A percentile compares a stretch with the other conserved stretches of the same genome.
Evolutionary conservation across 1,284 basidiomycete genomes (phyloP).

Genomic region (Malassezia equina): DNA sequence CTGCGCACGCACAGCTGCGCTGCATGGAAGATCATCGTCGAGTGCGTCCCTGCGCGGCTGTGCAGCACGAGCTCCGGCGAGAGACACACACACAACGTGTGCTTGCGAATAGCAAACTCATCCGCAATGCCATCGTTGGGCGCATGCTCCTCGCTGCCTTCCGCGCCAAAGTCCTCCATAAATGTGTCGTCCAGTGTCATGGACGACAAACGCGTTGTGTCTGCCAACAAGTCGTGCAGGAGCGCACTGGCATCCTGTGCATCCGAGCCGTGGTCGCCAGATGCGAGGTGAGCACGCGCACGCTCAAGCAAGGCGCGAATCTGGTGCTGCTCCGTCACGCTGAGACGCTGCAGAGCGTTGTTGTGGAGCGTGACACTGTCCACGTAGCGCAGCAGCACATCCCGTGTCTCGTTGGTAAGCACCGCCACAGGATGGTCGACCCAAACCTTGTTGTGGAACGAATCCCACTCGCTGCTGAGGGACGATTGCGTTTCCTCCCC

Average conservation of each 20-base stretch:
- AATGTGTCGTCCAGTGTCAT: slow-evolving; percentile 6
- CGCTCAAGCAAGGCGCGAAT: slow-evolving; percentile 34
- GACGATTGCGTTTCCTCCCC: neutral
- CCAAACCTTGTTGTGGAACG: slow-evolving; percentile 83
- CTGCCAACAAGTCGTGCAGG: slow-evolving; percentile 42
- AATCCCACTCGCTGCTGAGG: slow-evolving; percentile 62
- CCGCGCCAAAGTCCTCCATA: slow-evolving; percentile 11
- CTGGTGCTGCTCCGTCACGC: slow-evolving; percentile 54
- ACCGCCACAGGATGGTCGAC: slow-evolving; percentile 76
- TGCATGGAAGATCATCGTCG: slow-evolving; percentile 68
- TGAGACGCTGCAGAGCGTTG: slow-evolving; percentile 77
- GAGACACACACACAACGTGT: slow-evolving; percentile 70
- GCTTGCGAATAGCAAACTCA: slow-evolving; percentile 53
- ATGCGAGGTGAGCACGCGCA: neutral
- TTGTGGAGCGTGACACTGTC: slow-evolving; percentile 64
- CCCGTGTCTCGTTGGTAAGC: slow-evolving; percentile 65
- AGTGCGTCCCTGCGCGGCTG: slow-evolving; percentile 58
- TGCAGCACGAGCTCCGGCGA: slow-evolving; percentile 82
- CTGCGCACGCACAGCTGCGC: slow-evolving; percentile 71
- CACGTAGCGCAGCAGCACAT: slow-evolving; percentile 83
- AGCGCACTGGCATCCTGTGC: slow-evolving; percentile 19
- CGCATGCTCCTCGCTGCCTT: slow-evolving; percentile 12
- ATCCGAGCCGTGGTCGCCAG: neutral
- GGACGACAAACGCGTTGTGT: slow-evolving; percentile 26
- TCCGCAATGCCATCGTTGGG: slow-evolving; percentile 45